Conservation (phyloP, 163 green algal species). For the Chlorella variabilis region DNA sequence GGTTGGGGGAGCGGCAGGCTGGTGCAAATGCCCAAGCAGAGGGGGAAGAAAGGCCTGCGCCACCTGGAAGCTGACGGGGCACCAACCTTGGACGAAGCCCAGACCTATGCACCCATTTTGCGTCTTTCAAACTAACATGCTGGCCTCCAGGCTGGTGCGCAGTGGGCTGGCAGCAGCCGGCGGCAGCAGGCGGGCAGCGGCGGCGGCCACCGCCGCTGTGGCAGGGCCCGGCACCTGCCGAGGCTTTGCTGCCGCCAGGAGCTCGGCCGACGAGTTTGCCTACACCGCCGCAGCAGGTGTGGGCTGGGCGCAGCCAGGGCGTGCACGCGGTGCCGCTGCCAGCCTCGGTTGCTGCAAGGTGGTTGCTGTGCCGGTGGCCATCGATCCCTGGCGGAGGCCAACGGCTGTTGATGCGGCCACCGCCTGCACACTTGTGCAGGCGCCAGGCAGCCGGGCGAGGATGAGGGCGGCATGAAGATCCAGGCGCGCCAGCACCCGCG, state of each 20-base stretch:
- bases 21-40: neutral
- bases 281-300: neutral
- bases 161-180: no score
- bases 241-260: neutral
- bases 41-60: neutral
- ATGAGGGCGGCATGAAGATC: conserved; percentile 12
- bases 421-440: conserved; percentile 3
- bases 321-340: neutral
- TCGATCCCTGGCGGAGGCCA: no score
- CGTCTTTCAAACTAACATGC: no score
- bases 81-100: neutral
- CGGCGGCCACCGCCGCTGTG: no score
- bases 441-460: neutral
- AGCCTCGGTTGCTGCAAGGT: neutral
- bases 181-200: no score
- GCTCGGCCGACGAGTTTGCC: neutral
- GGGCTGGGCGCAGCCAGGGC: no score
- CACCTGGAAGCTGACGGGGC: neutral
- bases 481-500: neutral
- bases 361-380: no score
- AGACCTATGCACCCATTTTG: no score
- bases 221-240: no score
- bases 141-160: no score
- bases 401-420: neutral
- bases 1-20: neutral